These are phyloP conservation scores for Alternaria metachromatica DNA, from an alignment of 2,329 filamentous ascomycete species.

Conservation along the genomic window DNA sequence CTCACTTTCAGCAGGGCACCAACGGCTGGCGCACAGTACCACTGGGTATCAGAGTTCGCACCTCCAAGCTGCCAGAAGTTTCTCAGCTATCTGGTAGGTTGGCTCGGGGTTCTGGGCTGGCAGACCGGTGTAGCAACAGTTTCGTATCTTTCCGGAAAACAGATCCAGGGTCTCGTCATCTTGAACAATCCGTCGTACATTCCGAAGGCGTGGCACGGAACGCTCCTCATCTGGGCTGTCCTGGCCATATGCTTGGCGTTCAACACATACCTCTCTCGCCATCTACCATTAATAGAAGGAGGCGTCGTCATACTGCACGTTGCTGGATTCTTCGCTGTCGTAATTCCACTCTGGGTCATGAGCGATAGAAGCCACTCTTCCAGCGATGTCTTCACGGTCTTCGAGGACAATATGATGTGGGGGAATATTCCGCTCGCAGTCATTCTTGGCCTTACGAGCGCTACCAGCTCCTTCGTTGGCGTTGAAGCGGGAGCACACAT, in stretches of 20 bases:
- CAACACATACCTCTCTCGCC: constrained; percentile 51
- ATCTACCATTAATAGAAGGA: constrained; percentile 37
- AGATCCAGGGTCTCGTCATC: constrained; percentile 47
- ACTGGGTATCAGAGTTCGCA: constrained; percentile 46
- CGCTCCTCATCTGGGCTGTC: constrained; percentile 55
- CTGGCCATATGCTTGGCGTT: constrained; percentile 42
- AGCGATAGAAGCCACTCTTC: constrained; percentile 42
- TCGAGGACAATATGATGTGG: constrained; percentile 49
- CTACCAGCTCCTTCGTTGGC: constrained; percentile 49
- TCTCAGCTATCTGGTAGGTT: constrained; percentile 52
- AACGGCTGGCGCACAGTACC: constrained; percentile 43
- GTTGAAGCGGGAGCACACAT: constrained; percentile 46
- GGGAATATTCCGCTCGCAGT: background rate
- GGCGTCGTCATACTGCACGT: constrained; percentile 53
- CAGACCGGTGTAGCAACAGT: constrained; percentile 54
- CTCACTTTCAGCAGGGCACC: constrained; percentile 27
- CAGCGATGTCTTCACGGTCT: constrained; percentile 53
- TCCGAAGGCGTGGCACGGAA: constrained; percentile 53
- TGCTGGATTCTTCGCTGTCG: constrained; percentile 57
- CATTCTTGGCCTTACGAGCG: constrained; percentile 45
- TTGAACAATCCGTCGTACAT: constrained; percentile 51
- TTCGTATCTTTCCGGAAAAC: constrained; percentile 51
- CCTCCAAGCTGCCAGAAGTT: constrained; percentile 47
- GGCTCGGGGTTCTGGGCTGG: constrained; percentile 56
- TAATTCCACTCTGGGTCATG: constrained; percentile 45